Percentiles rank a stretch among this genome's conserved stretches.
phyloP scores from a whole-genome alignment of 1,284 basidiomycete genomes.

The Ustilago bromivora region DNA sequence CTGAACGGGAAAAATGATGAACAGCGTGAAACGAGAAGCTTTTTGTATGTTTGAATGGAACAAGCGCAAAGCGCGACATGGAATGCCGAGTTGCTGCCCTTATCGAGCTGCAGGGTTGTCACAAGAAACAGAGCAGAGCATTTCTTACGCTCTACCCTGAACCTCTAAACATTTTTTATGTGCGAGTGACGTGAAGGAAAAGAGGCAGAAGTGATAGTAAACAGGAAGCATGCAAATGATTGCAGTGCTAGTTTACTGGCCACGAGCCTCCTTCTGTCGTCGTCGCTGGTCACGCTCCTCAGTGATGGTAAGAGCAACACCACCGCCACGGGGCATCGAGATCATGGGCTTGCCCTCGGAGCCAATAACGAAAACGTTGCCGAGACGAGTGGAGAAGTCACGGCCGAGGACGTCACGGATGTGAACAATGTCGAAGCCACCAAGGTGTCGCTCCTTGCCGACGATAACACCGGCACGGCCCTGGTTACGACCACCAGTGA shows the following conservation, averaged over 20 bases:
- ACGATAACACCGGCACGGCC: conserved; percentile 95
- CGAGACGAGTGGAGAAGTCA: conserved; percentile 79
- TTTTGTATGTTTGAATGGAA: conserved; percentile 15
- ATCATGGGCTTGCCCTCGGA: conserved; percentile 95
- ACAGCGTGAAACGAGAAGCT: conserved; percentile 5
- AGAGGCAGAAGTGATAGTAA: conserved; percentile 15
- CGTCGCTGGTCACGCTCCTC: conserved; percentile 71
- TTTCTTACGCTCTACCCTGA: neutral
- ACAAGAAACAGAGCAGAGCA: conserved; percentile 11
- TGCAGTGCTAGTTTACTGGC: conserved; percentile 37
- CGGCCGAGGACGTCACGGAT: conserved; percentile 95
- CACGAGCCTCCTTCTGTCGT: conserved; percentile 63
- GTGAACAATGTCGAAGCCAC: conserved; percentile 89
- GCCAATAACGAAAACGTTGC: conserved; percentile 98
- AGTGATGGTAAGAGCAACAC: conserved; percentile 81
- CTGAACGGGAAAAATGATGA: conserved; percentile 22
- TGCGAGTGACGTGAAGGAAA: neutral
- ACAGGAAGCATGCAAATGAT: conserved; percentile 13
- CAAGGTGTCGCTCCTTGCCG: conserved; percentile 95
- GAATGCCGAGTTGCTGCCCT: conserved; percentile 12
- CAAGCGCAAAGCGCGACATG: conserved; percentile 18
- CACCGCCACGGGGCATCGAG: conserved; percentile 98
- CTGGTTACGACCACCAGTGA: conserved; percentile 99
- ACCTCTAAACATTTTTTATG: conserved; percentile 21
- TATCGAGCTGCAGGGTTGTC: conserved; percentile 18